Conservation (phyloP, 345 rosid genomes). For the Melaleuca quinquenervia region DNA sequence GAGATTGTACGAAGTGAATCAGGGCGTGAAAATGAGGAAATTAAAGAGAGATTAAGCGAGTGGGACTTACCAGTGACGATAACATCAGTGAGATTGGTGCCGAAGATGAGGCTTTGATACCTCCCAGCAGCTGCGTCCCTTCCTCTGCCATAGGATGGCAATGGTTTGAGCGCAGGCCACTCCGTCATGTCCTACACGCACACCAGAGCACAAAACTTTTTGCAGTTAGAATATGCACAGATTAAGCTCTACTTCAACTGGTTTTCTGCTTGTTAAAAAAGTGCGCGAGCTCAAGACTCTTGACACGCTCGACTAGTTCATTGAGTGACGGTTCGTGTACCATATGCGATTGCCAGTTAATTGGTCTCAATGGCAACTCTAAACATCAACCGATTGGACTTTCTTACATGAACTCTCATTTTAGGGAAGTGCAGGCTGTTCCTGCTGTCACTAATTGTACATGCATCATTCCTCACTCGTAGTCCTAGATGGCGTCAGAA, state of each 20-base stretch:
- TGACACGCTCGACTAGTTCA: background rate
- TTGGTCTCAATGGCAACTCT: background rate
- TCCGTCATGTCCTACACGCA: slow-evolving; percentile 37
- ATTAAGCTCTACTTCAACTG: background rate
- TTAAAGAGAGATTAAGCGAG: background rate
- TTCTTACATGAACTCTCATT: background rate
- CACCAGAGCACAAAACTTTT: background rate
- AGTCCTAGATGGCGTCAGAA: background rate
- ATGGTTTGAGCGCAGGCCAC: slow-evolving; percentile 59
- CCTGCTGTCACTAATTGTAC: background rate
- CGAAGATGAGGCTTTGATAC: slow-evolving; percentile 66
- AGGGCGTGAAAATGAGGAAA: background rate
- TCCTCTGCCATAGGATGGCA: slow-evolving; percentile 92
- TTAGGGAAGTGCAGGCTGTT: background rate
- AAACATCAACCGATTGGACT: background rate
- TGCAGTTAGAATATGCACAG: background rate
- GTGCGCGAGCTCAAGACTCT: background rate
- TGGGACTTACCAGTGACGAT: slow-evolving; percentile 46
- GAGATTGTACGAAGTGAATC: background rate
- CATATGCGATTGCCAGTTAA: background rate
- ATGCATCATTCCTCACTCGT: background rate
- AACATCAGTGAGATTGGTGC: slow-evolving; percentile 84
- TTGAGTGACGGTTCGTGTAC: background rate
- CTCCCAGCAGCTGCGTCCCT: slow-evolving; percentile 89
- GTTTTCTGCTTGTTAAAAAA: background rate